Evolutionary conservation across 1,284 basidiomycete genomes (phyloP).

Genomic region (Pseudozyma hubeiensis): DNA sequence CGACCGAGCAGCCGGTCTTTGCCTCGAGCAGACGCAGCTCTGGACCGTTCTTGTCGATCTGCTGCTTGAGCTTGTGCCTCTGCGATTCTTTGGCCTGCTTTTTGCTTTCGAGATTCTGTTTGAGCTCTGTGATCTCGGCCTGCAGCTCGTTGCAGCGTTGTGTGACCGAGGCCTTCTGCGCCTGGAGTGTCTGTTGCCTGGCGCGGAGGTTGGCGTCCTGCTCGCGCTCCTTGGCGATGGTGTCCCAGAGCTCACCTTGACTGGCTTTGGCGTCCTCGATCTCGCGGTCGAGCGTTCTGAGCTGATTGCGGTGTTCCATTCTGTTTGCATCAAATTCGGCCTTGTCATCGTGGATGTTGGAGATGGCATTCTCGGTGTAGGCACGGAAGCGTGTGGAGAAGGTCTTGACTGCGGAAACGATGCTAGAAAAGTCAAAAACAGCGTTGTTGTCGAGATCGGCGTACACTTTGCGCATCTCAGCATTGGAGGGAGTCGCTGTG

Average conservation of each 20-base stretch:
- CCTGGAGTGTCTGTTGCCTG: conserved; percentile 47
- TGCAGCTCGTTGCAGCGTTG: conserved; percentile 53
- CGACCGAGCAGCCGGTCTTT: conserved; percentile 52
- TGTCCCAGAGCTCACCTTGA: conserved; percentile 59
- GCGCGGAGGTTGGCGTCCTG: conserved; percentile 53
- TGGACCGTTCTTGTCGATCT: conserved; percentile 55
- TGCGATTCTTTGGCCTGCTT: conserved; percentile 47
- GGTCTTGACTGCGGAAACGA: conserved; percentile 44
- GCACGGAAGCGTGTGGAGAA: conserved; percentile 53
- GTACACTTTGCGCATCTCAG: conserved; percentile 50
- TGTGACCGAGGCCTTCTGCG: conserved; percentile 53
- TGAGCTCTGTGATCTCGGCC: conserved; percentile 53
- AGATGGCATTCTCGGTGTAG: conserved; percentile 56
- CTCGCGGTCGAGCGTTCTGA: conserved; percentile 51
- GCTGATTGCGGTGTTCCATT: conserved; percentile 49
- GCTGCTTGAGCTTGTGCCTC: conserved; percentile 44
- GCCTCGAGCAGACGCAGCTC: conserved; percentile 53
- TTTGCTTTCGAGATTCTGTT: conserved; percentile 47
- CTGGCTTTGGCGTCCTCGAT: conserved; percentile 54
- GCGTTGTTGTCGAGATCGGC: conserved; percentile 49
- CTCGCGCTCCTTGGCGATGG: conserved; percentile 56
- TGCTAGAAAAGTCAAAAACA: conserved; percentile 57
- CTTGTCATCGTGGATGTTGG: conserved; percentile 55
- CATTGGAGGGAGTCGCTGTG: conserved; percentile 33
- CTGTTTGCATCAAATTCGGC: conserved; percentile 51